Evolutionary conservation across 495 filamentous ascomycete genomes (phyloP).

Genomic region (Pseudevernia furfuracea): DNA sequence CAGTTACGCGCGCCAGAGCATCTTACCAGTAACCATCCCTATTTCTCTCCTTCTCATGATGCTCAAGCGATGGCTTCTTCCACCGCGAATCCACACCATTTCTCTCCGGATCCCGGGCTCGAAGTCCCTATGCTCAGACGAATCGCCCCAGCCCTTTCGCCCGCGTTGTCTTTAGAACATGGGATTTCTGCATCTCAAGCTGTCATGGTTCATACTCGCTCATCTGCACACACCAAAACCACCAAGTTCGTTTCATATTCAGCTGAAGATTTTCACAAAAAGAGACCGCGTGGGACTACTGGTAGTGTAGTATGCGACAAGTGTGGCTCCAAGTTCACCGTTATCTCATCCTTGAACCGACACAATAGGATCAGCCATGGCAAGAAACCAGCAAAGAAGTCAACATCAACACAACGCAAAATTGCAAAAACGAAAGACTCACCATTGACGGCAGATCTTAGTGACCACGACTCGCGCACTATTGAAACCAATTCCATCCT

Average conservation of each 20-base stretch:
- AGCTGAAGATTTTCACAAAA: neutral
- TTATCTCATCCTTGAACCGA: neutral
- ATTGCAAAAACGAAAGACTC: neutral
- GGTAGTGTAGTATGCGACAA: neutral
- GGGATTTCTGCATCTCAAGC: neutral
- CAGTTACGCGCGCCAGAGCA: neutral
- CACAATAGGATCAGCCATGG: neutral
- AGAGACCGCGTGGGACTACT: neutral
- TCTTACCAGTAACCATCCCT: neutral
- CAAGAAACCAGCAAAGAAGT: neutral
- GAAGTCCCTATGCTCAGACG: neutral
- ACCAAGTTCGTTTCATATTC: neutral
- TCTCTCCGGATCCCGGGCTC: neutral
- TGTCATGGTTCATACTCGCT: neutral
- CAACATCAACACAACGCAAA: neutral
- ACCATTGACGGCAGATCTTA: neutral
- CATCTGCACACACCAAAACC: neutral
- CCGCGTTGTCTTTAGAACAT: neutral
- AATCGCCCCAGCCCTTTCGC: neutral
- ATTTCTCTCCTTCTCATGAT: neutral
- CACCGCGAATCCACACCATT: neutral
- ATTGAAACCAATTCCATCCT: neutral
- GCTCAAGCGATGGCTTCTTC: neutral
- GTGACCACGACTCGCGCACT: too few relatives aligned
- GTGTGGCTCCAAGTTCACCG: neutral